A percentile compares a stretch with the other conserved stretches of the same genome.
These are phyloP conservation scores for Penicillium sp. DNA, from an alignment of 2,329 filamentous ascomycete genomes.

Conservation along the genomic window DNA sequence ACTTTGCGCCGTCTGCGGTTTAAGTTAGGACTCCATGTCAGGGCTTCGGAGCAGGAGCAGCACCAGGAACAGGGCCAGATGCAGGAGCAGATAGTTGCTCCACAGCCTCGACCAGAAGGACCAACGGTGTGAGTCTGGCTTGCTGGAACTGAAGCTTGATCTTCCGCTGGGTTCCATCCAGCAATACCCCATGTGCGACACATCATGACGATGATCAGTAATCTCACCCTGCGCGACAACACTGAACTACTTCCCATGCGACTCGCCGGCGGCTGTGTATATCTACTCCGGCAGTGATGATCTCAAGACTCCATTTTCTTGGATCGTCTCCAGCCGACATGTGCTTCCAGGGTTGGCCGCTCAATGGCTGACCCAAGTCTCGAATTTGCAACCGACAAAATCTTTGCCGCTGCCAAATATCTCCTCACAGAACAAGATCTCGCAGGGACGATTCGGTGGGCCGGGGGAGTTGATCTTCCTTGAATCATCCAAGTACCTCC, in stretches of 20 bases:
- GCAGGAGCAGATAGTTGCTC: not conserved
- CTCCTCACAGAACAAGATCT: not conserved
- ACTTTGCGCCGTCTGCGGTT: constrained; percentile 26
- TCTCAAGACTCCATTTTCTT: not conserved
- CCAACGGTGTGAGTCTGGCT: constrained; percentile 3
- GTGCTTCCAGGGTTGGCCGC: not conserved
- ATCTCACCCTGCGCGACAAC: constrained; percentile 1
- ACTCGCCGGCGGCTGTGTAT: not conserved
- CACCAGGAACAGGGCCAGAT: not conserved
- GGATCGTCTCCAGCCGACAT: not conserved
- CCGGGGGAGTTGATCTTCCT: not conserved
- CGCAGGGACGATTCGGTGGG: not conserved
- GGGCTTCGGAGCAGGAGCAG: constrained; percentile 16
- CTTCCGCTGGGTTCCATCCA: not conserved
- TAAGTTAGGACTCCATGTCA: constrained; percentile 24
- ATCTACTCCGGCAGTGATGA: not conserved
- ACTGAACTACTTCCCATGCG: not conserved
- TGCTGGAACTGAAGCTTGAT: not conserved
- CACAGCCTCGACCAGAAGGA: not conserved
- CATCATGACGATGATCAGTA: not conserved
- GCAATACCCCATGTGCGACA: not conserved
- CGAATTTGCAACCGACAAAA: not conserved
- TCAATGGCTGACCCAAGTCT: not conserved
- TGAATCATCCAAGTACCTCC: not conserved
- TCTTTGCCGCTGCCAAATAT: not conserved